Percentiles rank a stretch among this genome's conserved stretches.
Evolutionary conservation across 371 early-diverging fungal species (phyloP).

Genomic region (Lichtheimia corymbifera): DNA sequence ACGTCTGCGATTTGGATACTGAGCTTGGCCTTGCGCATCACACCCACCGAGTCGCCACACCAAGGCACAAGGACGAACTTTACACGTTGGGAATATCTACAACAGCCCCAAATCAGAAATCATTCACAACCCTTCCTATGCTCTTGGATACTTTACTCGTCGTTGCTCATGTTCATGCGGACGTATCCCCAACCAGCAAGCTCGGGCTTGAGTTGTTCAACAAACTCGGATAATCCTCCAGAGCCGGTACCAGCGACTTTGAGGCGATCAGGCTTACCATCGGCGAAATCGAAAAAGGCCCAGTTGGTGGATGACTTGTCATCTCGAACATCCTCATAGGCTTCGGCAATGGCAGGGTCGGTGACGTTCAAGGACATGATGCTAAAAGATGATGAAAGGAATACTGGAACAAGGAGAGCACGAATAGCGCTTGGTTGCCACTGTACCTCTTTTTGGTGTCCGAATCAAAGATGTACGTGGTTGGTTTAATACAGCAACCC

Average conservation of each 20-base stretch:
- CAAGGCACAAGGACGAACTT: constrained; percentile 78
- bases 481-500: too few species aligned
- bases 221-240: constrained; percentile 75
- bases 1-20: constrained; percentile 80
- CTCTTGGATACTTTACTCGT: constrained; percentile 62
- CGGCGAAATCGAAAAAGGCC: constrained; percentile 50
- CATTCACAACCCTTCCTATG: too few species aligned
- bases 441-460: too few species aligned
- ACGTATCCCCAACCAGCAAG: constrained; percentile 83
- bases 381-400: constrained; percentile 1
- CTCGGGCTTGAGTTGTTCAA: constrained; percentile 60
- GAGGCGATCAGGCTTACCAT: constrained; percentile 49
- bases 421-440: too few species aligned
- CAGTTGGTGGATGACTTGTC: constrained; percentile 75
- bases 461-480: too few species aligned
- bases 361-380: constrained; percentile 49
- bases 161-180: constrained; percentile 79
- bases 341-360: constrained; percentile 57
- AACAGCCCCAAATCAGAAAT: too few species aligned
- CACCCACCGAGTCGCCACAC: constrained; percentile 81
- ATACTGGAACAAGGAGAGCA: too few species aligned
- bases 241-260: constrained; percentile 54
- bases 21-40: constrained; percentile 87
- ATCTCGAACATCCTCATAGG: constrained; percentile 74
- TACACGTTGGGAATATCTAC: constrained; percentile 55